Base-by-base conservation (phyloP, 2,329 filamentous ascomycete genomes). In the Hymenotorrendiella dingleyae region DNA sequence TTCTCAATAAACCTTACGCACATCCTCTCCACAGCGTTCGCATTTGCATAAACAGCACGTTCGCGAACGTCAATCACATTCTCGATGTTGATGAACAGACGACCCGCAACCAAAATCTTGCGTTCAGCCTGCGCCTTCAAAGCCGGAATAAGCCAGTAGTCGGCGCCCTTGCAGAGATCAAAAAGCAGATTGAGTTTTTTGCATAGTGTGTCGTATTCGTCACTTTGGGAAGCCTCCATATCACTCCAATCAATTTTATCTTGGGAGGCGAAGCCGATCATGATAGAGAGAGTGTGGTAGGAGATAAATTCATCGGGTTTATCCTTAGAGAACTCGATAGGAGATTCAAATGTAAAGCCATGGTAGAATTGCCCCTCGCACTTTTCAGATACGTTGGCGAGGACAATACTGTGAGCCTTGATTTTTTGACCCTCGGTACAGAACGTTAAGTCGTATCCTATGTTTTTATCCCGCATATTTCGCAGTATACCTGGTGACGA, bases 191-290 rank as follows among this genome's bases (percentile, higher is more conserved):
- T 32, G 0, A 56, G 45, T 42, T 58, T 59, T 4, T 12, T n/a
- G 2, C 40, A 40, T 12, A 33, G 54, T 1, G 27, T 16, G 2
- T 48, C 42, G 6, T 21, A 19, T 34, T 47, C 44, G 11, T 55
- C 54, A 6, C 11, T 22, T 4, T 47, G 43, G 4, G 36, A 24
- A 1, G 53, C 48, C 10, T 53, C 32, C 51, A 57, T 53, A n/a
- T 46, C 41, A 9, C 30, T 33, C 54, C 52, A 56, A 24, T 57
- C 40, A n/a, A 56, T 47, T 9, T 48, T 27, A 3, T 48, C 46
- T 9, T 53, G 48, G 20, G 55, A 57, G 4, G 54, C 52, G 20
- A 40, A 52, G n/a, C 53, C 29, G 22, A 56, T 49, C 48, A 57
- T 52, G 4, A 36, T 48, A 6, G 50, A 49, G 4, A 56, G 29